A percentile compares a stretch with the other conserved stretches of the same genome.
These are phyloP conservation scores for Primulina eburnea DNA, from an alignment of 257 asterid genomes.

Conservation along the genomic window DNA sequence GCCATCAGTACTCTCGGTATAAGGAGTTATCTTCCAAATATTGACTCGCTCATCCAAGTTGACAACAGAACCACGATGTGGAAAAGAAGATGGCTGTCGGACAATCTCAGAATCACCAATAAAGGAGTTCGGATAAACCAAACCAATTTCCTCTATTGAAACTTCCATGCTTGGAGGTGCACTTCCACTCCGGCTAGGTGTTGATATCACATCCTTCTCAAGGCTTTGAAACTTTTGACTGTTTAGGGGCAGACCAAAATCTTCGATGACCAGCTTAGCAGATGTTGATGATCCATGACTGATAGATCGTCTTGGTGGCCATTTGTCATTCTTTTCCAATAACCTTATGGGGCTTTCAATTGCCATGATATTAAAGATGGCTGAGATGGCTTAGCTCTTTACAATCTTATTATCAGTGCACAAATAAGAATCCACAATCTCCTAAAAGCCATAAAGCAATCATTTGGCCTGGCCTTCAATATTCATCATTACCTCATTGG, in stretches of 20 bases:
- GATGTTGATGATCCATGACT: slow-evolving; percentile 30
- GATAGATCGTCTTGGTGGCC: slow-evolving; percentile 29
- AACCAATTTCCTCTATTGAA: slow-evolving; percentile 37
- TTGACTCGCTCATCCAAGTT: neutral
- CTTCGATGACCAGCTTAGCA: slow-evolving; percentile 30
- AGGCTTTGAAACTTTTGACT: slow-evolving; percentile 32
- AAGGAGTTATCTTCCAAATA: slow-evolving; percentile 43
- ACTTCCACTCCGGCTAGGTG: slow-evolving; percentile 74
- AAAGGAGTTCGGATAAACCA: neutral
- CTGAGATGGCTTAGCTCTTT: neutral
- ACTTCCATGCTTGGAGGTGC: slow-evolving; percentile 94
- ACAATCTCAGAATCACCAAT: neutral
- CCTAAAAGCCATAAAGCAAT: slow-evolving; percentile 23
- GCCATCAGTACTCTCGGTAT: slow-evolving; percentile 38
- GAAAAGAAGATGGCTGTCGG: neutral
- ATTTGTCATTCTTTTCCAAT: slow-evolving; percentile 28
- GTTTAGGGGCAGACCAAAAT: slow-evolving; percentile 33
- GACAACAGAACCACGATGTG: neutral
- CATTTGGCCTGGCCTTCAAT: neutral
- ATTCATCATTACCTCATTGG: too few relatives aligned
- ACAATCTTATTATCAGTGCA: slow-evolving; percentile 13
- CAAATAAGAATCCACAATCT: slow-evolving; percentile 1
- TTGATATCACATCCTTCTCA: slow-evolving; percentile 36
- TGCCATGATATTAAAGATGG: slow-evolving; percentile 32
- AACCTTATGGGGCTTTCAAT: slow-evolving; percentile 43